Conservation (phyloP, 768 basidiomycete genomes). For the Psilocybe sp. region DNA sequence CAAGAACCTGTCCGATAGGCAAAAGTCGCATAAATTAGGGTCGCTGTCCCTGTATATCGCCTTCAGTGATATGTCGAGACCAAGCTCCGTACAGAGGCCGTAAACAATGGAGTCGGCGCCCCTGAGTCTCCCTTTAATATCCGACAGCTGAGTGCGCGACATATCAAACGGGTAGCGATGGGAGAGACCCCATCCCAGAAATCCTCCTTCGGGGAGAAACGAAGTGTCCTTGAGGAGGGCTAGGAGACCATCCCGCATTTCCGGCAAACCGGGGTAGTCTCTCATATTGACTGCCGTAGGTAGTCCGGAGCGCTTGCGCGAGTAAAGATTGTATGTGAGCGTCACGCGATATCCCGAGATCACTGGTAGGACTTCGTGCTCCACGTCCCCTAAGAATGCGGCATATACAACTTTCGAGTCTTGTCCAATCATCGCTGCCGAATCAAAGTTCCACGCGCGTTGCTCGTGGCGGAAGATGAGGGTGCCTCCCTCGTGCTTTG, state of each 20-base stretch:
- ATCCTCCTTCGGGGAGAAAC: conserved; percentile 38
- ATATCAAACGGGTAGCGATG: conserved; percentile 25
- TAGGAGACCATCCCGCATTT: conserved; percentile 9
- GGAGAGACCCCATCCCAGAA: conserved; percentile 35
- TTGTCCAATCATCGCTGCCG: conserved; percentile 10
- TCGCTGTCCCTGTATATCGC: conserved; percentile 16
- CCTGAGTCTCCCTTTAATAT: conserved; percentile 18
- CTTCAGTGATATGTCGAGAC: conserved; percentile 15
- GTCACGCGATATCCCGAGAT: conserved; percentile 35
- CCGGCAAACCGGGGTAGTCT: neutral
- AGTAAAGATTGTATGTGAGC: conserved; percentile 40
- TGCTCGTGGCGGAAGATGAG: conserved; percentile 32
- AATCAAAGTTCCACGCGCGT: conserved; percentile 34
- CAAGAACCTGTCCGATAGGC: neutral
- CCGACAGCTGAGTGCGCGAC: neutral
- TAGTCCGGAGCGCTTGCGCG: conserved; percentile 3
- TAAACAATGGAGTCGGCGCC: conserved; percentile 24
- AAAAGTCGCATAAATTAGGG: neutral
- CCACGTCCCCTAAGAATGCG: conserved; percentile 36
- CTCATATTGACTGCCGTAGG: neutral
- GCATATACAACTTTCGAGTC: conserved; percentile 26
- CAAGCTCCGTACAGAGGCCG: conserved; percentile 15
- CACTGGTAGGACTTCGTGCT: conserved; percentile 35
- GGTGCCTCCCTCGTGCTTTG: conserved; percentile 39
- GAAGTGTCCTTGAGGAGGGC: conserved; percentile 26